Evolutionary conservation across 2,329 filamentous ascomycete genomes (phyloP).

Genomic region (Domatiomyces catenatus): DNA sequence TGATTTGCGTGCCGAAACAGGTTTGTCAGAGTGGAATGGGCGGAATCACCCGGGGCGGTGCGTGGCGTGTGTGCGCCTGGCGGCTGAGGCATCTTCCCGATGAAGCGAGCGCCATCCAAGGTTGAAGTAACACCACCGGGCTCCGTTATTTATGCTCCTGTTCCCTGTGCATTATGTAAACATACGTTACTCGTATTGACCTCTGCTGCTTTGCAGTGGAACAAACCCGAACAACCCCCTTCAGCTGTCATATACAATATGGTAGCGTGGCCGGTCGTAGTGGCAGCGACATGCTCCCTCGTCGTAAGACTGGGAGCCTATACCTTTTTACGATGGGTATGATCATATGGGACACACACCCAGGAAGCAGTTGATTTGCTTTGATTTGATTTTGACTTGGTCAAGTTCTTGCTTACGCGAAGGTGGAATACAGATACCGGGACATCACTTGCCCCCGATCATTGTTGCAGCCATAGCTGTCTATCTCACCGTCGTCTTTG

Average conservation of each 20-base stretch:
- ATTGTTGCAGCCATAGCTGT: slow-evolving; percentile 28
- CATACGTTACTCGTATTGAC: neutral
- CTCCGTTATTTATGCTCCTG: neutral
- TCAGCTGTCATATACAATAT: slow-evolving; percentile 16
- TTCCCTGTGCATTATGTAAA: neutral
- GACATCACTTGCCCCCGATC: slow-evolving; percentile 23
- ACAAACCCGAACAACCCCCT: too few species aligned
- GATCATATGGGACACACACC: too few species aligned
- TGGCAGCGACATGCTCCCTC: slow-evolving; percentile 24
- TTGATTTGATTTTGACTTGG: too few species aligned
- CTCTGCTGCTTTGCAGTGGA: neutral
- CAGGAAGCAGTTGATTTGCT: too few species aligned
- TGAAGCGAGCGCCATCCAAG: neutral
- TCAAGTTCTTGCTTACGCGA: neutral
- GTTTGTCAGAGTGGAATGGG: neutral
- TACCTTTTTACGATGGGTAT: slow-evolving; percentile 32
- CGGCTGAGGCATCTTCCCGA: neutral
- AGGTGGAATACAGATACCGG: slow-evolving; percentile 22
- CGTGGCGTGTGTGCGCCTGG: neutral
- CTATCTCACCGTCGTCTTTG: slow-evolving; percentile 29
- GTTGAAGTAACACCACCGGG: neutral
- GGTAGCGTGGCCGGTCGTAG: slow-evolving; percentile 21
- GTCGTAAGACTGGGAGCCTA: slow-evolving; percentile 24
- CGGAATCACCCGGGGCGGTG: neutral
- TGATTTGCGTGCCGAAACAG: neutral